These are phyloP conservation scores for Spironucleus salmonicida DNA, from an alignment of 208 protist species.

Conservation along the genomic window DNA sequence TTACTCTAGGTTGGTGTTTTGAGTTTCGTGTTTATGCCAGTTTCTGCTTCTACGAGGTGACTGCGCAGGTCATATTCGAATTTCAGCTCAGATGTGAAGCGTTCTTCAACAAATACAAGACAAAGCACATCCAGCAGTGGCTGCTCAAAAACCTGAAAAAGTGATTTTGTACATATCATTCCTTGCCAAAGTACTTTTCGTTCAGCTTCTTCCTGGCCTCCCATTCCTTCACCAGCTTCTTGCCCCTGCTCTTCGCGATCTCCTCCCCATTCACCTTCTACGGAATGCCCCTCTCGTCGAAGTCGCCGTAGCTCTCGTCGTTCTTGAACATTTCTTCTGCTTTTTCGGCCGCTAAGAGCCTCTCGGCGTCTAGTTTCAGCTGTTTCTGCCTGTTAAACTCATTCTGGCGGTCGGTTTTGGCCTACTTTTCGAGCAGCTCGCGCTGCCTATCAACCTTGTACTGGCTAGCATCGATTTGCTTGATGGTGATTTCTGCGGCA, in stretches of 20 bases:
- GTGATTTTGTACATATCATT: too few relatives aligned
- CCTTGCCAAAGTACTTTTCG: conserved; percentile 27
- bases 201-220: conserved; percentile 26
- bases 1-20: too few relatives aligned
- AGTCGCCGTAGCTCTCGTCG: not conserved
- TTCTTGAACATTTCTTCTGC: not conserved
- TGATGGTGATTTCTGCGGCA: not conserved
- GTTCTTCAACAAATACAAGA: too few relatives aligned
- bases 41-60: too few relatives aligned
- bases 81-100: too few relatives aligned
- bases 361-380: not conserved
- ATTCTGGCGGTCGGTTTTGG: not conserved
- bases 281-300: conserved; percentile 7
- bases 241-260: not conserved
- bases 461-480: not conserved
- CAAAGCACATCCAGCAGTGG: too few relatives aligned
- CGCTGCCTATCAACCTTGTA: not conserved
- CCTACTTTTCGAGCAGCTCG: not conserved
- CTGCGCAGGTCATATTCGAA: too few relatives aligned
- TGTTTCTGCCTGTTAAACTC: not conserved
- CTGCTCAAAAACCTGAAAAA: too few relatives aligned
- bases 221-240: conserved; percentile 20
- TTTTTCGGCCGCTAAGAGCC: not conserved
- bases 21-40: too few relatives aligned
- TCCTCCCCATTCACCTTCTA: not conserved